Evolutionary conservation across 768 basidiomycete genomes (phyloP), one percentile per base, ranked within the genome.

Genomic region (Boletus sensibilis): DNA sequence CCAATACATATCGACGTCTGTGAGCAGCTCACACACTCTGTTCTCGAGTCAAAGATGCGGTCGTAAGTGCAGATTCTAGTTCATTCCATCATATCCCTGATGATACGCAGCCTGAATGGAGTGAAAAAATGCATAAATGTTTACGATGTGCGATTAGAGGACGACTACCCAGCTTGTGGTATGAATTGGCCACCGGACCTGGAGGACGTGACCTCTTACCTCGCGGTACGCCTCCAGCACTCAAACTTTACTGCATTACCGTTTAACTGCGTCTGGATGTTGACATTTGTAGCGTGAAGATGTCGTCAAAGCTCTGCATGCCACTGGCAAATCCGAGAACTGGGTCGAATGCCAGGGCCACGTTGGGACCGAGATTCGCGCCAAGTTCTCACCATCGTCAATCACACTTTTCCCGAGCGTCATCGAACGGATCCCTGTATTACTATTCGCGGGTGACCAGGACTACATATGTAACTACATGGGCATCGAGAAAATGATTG

Each of bases 101-200:
- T n/a, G 16, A 21, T 45, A 3, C 2, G 3, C 42, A 94, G 91
- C 37, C 77, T 86, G 40, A 78, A 92, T 50, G 90, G 85, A 12
- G 75, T 79, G 59, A 73, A 79, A 27, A 86, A 85, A 74, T 99
- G 97, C 68, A 76, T 95, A 58, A 99, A 99, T 69, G 84, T 98
- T 38, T 99, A 99, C 63, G 97, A 99, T 67, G 83, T 98, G 14
- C 89, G 97, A 25, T 75, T 89, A n/a, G 86, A 90, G 52, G 97
- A 99, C 68, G 80, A 81, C 13, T 75, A 69, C 35, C 97, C 97
- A 18, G 88, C 84, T 1, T 99, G 97, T 71, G 97, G 96, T 3
- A 91, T 96, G 93, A 96, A 94, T 74, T 99, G 95, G 96, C 96
- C 95, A 8, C 86, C 87, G 34, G 92, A 94, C 65, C 84, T 98